Base-by-base conservation (phyloP, 257 asterid species). In the Forsythia suspensa region DNA sequence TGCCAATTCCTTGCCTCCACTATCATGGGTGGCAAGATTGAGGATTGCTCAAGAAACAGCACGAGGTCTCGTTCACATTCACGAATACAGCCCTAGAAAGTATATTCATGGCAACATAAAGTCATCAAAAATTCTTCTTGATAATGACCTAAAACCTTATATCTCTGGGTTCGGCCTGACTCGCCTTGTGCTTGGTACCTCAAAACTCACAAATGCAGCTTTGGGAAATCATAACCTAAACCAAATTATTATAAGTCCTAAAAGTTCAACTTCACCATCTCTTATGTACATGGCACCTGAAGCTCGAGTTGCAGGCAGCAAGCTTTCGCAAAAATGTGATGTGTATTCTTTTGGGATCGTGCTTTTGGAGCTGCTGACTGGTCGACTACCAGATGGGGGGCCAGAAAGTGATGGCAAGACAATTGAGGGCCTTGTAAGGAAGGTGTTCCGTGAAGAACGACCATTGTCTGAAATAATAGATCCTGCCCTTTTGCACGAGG, bases 401-500 rank as follows among this genome's bases (percentile, higher is more conserved):
- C 52, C 63, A 6, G 89, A 85, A n/a, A 82, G 79, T 16, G 92
- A 88, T 5, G 91, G 91, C 0, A 88, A 85, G 74, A 93, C 92
- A 5, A 92, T 93, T 0, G 97, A 92, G 80, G 85, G 89, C 44
- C 69, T 65, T 6, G 96, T 96, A 59, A 85, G 99, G 86, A 90
- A 87, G 75, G 96, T 86, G 37, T 96, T 96, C 24, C 84, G 86
- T 0, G 96, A 96, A 71, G 97, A 88, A 82, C 90, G 93, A 18
- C 96, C 97, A 0, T 80, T 96, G 85, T 94, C 96, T 0, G 98
- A 94, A 83, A 84, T 96, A 44, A 91, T 96, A 67, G 99, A 94
- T 72, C 92, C 94, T 9, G 77, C 83, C 38, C 92, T 96, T 7
- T 13, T 90, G 89, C 90, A 84, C 3, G 99, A 94, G 92, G 96